Evolutionary conservation across 75 land plant species (phyloP), one percentile per base, ranked within the genome.

Genomic region (Picea sitchensis): DNA sequence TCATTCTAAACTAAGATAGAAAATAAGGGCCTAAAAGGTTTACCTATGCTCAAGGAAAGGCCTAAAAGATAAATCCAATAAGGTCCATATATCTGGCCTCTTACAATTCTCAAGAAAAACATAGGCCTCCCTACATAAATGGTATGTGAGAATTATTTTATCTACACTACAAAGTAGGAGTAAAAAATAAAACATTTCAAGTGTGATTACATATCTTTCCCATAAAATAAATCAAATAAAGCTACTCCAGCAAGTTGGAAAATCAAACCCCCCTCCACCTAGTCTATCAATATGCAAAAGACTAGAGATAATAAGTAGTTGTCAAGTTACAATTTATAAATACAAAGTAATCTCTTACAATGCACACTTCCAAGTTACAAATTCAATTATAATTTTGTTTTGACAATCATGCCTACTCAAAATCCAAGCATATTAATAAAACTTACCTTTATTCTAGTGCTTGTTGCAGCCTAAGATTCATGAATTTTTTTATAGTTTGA

Each of bases 231-330:
- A 84, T 95, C 98, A 30, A 86, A 63, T 75, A 94, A 90, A 56
- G 98, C 89, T 41, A 95, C 87, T 2, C 98, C 98, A 78, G 88
- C 95, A 82, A 88, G 92, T n/a, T 93, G 95, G 77, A 95, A 63
- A 79, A 95, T 93, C 98, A 15, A 95, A 95, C 68, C 86, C 93
- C 18, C 87, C 91, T 58, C 88, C 84, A 58, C 89, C 85, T 5
- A 95, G 84, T 68, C 98, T 87, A 32, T 77, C 83, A 71, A 95
- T 86, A 95, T 95, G 84, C 81, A 78, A 38, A 3, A 36, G 38
- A 36, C 3, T 1, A 36, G 38, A 36, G 38, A 36, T 36, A 36
- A 36, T 36, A 36, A 36, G 38, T 36, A 36, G 38, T 36, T 36
- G 38, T 2, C 0, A 36, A 36, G 38, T 36, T 36, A 0, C 26